Evolutionary conservation across 2,329 filamentous ascomycete genomes (phyloP).

Genomic region (Aspergillus japonicus): DNA sequence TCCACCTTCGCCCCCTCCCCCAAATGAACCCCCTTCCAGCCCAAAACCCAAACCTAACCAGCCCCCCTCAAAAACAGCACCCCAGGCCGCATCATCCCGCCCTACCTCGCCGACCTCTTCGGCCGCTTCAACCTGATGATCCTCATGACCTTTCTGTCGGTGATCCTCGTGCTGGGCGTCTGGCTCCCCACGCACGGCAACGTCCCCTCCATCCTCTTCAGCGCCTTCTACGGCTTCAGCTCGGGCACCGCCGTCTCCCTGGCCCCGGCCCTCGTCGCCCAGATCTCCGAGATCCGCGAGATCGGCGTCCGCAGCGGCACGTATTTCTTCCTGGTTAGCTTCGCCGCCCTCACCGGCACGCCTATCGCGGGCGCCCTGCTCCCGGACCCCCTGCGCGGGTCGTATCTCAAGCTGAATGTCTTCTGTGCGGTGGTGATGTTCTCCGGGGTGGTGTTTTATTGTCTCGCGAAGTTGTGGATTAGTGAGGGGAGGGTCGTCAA

Average conservation of each 20-base stretch:
- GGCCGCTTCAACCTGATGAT: conserved; percentile 31
- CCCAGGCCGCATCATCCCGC: conserved; percentile 57
- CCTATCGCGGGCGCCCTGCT: conserved; percentile 31
- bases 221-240: conserved; percentile 67
- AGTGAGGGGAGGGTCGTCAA: conserved; percentile 23
- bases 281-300: conserved; percentile 68
- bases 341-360: conserved; percentile 60
- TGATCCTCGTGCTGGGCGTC: conserved; percentile 44
- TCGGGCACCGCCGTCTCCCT: conserved; percentile 66
- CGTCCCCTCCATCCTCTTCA: conserved; percentile 62
- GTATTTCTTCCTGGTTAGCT: conserved; percentile 59
- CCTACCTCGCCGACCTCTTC: conserved; percentile 53
- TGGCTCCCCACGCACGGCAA: conserved; percentile 56
- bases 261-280: conserved; percentile 61
- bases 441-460: conserved; percentile 24
- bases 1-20: neutral
- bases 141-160: conserved; percentile 5
- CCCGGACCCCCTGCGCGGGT: conserved; percentile 25
- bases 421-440: conserved; percentile 31
- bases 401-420: conserved; percentile 26
- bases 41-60: neutral
- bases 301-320: conserved; percentile 68
- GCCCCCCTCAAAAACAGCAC: conserved; percentile 32
- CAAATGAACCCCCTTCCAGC: neutral
- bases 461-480: conserved; percentile 23